These are phyloP conservation scores for Paramecium sonneborni DNA, from an alignment of 73 alveolate species.

Conservation along the genomic window DNA sequence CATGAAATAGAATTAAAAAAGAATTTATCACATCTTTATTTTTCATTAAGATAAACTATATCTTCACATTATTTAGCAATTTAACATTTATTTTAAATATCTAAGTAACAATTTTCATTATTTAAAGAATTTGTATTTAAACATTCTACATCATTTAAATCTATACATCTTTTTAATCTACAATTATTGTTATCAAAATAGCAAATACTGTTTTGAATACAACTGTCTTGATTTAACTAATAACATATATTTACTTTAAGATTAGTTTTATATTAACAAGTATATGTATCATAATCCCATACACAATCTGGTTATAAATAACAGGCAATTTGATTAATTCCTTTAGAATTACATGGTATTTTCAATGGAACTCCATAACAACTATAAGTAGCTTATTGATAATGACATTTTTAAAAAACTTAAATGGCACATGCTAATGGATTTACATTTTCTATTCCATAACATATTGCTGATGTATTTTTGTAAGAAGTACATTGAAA, in stretches of 20 bases:
- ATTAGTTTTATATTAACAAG: not conserved
- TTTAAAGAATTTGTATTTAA: not conserved
- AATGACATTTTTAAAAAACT: not conserved
- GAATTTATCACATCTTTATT: not conserved
- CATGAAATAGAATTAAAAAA: not conserved
- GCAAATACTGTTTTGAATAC: not conserved
- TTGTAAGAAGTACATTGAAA: not conserved
- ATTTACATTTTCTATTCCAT: not conserved
- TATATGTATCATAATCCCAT: not conserved
- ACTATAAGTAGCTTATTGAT: not conserved
- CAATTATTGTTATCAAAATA: not conserved
- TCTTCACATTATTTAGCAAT: conserved; percentile 17
- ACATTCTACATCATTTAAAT: not conserved
- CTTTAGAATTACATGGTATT: not conserved
- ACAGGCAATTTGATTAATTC: not conserved
- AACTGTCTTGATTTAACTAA: not conserved
- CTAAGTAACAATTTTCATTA: not conserved
- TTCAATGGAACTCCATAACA: not conserved
- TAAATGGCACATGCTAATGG: not conserved
- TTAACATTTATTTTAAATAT: not conserved
- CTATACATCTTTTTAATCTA: not conserved
- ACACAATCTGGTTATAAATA: not conserved
- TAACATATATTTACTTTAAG: not conserved
- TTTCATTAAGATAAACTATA: not conserved
- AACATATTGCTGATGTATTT: not conserved